phyloP scores from a whole-genome alignment of 805 yeast genomes.

The Cyberlindnera sargentensis region DNA sequence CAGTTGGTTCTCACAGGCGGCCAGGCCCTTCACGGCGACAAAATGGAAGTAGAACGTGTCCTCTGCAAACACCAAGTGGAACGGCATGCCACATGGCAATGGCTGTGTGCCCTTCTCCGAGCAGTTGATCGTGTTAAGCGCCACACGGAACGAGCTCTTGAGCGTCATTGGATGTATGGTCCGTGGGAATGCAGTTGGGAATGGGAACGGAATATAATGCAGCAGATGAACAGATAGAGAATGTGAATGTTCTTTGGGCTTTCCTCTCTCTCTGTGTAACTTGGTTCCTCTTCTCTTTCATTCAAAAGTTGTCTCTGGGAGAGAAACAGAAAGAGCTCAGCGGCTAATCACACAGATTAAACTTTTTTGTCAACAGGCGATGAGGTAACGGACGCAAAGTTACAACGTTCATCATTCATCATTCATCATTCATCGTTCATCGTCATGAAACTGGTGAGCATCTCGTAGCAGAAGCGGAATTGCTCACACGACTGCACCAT shows the following conservation, averaged over 20 bases:
- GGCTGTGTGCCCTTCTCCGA: not conserved
- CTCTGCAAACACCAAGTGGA: slow-evolving; percentile 12
- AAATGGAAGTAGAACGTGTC: slow-evolving; percentile 20
- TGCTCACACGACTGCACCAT: slow-evolving; percentile 46
- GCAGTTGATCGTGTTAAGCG: slow-evolving; percentile 17
- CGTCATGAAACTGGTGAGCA: not conserved
- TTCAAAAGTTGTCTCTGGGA: too few relatives aligned
- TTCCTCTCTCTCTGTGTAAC: too few relatives aligned
- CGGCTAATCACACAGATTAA: too few relatives aligned
- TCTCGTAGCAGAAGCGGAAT: slow-evolving; percentile 38
- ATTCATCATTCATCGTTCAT: not conserved
- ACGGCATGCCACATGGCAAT: slow-evolving; percentile 4
- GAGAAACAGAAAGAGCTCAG: too few relatives aligned
- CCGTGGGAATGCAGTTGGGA: too few relatives aligned
- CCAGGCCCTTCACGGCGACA: slow-evolving; percentile 1
- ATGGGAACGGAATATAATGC: too few relatives aligned
- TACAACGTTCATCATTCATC: too few relatives aligned
- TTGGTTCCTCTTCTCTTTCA: too few relatives aligned
- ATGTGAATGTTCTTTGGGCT: too few relatives aligned
- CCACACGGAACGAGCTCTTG: slow-evolving; percentile 10
- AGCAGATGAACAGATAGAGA: too few relatives aligned
- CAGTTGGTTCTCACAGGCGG: not conserved
- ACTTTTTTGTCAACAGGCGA: not conserved
- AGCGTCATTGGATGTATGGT: slow-evolving; percentile 10
- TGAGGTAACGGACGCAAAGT: not conserved